phyloP scores from a whole-genome alignment of 345 rosid species.

The Gossypium herbaceum region DNA sequence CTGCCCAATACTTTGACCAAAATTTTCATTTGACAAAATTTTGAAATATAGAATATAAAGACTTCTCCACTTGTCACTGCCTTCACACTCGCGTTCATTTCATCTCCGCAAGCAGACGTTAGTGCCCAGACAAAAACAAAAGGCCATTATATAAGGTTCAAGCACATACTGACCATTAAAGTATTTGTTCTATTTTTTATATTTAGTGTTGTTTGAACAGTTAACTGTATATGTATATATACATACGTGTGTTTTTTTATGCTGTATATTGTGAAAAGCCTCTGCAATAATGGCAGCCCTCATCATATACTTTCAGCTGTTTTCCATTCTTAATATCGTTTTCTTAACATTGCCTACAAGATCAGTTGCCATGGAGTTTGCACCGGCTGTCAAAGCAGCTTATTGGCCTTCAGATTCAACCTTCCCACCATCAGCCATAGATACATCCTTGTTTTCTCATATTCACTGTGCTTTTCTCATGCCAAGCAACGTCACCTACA shows the following conservation, averaged over 20 bases:
- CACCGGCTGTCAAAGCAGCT: slow-evolving; percentile 37
- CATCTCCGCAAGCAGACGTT: neutral
- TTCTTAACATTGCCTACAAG: neutral
- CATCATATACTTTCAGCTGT: neutral
- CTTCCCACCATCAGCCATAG: slow-evolving; percentile 42
- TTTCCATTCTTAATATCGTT: neutral
- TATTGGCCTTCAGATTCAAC: slow-evolving; percentile 32
- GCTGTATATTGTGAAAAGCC: neutral
- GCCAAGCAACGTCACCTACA: slow-evolving; percentile 38
- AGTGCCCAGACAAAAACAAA: slow-evolving; percentile 10
- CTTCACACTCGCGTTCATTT: neutral
- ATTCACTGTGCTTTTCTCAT: slow-evolving; percentile 50
- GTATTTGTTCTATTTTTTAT: neutral
- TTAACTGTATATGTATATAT: neutral
- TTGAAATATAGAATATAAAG: too few relatives aligned
- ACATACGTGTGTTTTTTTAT: too few relatives aligned
- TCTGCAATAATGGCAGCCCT: slow-evolving; percentile 15
- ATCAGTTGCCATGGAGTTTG: slow-evolving; percentile 12
- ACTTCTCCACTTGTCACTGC: slow-evolving; percentile 7
- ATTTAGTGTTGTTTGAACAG: neutral
- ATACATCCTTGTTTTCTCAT: slow-evolving; percentile 54
- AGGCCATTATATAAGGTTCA: neutral
- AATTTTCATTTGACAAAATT: too few relatives aligned
- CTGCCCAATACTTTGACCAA: too few relatives aligned
- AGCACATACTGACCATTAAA: neutral